These are phyloP conservation scores for Fusarium anguioides DNA, from an alignment of 2,329 filamentous ascomycete species.

Conservation along the genomic window DNA sequence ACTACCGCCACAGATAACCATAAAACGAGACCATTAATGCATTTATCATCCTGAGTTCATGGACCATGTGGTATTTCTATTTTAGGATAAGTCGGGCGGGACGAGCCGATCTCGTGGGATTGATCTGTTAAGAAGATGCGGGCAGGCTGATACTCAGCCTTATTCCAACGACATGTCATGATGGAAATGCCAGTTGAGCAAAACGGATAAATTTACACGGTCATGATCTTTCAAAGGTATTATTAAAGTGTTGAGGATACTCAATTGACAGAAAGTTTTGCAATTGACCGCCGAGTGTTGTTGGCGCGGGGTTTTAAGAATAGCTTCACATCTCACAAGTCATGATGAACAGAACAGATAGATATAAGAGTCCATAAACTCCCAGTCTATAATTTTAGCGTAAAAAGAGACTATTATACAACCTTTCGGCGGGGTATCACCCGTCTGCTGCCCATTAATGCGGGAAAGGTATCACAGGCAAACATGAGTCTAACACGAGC, in stretches of 20 bases:
- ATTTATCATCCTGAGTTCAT: background rate
- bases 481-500: slow-evolving; percentile 42
- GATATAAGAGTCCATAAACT: slow-evolving; percentile 34
- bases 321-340: background rate
- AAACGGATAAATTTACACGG: background rate
- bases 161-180: background rate
- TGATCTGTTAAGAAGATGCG: background rate
- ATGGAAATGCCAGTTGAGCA: background rate
- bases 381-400: slow-evolving; percentile 43
- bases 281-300: background rate
- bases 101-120: background rate
- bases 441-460: slow-evolving; percentile 44
- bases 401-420: slow-evolving; percentile 46
- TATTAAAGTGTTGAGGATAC: background rate
- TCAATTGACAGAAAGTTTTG: too few relatives aligned
- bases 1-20: too few relatives aligned
- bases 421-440: slow-evolving; percentile 40
- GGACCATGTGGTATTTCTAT: background rate
- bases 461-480: slow-evolving; percentile 41
- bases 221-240: too few relatives aligned
- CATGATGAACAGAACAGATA: background rate
- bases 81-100: background rate
- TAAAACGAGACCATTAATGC: background rate
- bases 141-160: background rate
- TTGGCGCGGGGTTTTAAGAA: background rate